These are phyloP conservation scores for Fusarium sublunatum DNA, from an alignment of 2,329 filamentous ascomycete genomes.

Conservation along the genomic window DNA sequence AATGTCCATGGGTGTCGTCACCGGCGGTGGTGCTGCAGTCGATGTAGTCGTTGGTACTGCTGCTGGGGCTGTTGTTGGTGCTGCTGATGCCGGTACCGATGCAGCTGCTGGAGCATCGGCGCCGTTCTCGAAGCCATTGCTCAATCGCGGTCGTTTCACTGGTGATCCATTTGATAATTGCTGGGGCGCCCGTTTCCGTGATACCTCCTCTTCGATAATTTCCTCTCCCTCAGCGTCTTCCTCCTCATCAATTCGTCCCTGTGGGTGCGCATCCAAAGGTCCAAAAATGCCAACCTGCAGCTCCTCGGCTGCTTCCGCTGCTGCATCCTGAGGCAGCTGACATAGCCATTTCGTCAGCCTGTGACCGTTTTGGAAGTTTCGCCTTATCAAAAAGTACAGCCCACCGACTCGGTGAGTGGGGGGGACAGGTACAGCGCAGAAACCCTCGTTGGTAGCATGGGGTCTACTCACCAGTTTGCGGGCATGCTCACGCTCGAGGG, in stretches of 20 bases:
- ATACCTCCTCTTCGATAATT: constrained; percentile 52
- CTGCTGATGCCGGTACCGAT: constrained; percentile 31
- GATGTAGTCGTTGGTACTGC: constrained; percentile 25
- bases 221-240: constrained; percentile 54
- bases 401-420: constrained; percentile 21
- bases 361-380: constrained; percentile 38
- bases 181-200: constrained; percentile 63
- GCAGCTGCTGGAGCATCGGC: constrained; percentile 53
- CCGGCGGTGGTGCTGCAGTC: constrained; percentile 46
- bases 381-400: constrained; percentile 31
- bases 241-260: constrained; percentile 55
- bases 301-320: constrained; percentile 60
- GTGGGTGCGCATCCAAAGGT: constrained; percentile 61
- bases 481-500: constrained; percentile 67
- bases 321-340: constrained; percentile 63
- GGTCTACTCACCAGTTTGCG: constrained; percentile 59
- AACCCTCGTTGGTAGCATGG: constrained; percentile 18
- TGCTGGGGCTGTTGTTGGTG: constrained; percentile 24
- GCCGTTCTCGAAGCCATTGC: constrained; percentile 71
- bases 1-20: constrained; percentile 69
- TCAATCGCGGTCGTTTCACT: constrained; percentile 68
- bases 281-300: constrained; percentile 67
- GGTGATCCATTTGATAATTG: constrained; percentile 66
- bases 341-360: constrained; percentile 42
- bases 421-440: constrained; percentile 21